These are phyloP conservation scores for Yarrowia divulgata DNA, from an alignment of 805 yeast genomes.

Conservation along the genomic window DNA sequence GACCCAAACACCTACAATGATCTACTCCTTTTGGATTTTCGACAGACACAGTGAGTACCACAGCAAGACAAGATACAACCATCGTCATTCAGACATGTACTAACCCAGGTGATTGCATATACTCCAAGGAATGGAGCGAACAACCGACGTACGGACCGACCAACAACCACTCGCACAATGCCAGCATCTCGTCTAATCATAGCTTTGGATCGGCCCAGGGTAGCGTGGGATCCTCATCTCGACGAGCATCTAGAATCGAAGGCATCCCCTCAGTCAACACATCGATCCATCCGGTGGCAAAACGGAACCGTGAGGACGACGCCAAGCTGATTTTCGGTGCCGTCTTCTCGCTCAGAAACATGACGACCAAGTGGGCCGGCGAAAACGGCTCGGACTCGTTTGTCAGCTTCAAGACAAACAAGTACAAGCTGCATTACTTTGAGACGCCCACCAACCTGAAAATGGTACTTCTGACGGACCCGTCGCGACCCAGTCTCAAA, in stretches of 20 bases:
- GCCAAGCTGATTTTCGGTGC: slow-evolving; percentile 88
- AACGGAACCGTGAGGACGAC: slow-evolving; percentile 58
- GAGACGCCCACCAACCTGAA: slow-evolving; percentile 83
- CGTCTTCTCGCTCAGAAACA: slow-evolving; percentile 76
- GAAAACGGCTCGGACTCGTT: slow-evolving; percentile 49
- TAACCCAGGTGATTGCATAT: slow-evolving; percentile 70
- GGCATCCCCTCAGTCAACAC: slow-evolving; percentile 25
- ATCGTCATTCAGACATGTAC: background rate
- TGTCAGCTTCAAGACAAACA: slow-evolving; percentile 59
- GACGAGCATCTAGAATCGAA: slow-evolving; percentile 32
- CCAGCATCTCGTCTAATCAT: slow-evolving; percentile 31
- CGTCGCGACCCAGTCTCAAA: slow-evolving; percentile 62
- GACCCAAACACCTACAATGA: slow-evolving; percentile 50
- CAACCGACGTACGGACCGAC: slow-evolving; percentile 17
- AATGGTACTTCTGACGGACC: slow-evolving; percentile 77
- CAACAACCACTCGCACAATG: slow-evolving; percentile 14
- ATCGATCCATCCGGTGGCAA: slow-evolving; percentile 12
- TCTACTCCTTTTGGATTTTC: slow-evolving; percentile 87
- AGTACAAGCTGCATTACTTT: slow-evolving; percentile 77
- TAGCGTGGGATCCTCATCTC: background rate
- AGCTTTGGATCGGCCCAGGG: slow-evolving; percentile 28
- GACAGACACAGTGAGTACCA: slow-evolving; percentile 78
- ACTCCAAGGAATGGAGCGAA: slow-evolving; percentile 70
- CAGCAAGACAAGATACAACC: too few species aligned
- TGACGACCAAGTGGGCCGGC: slow-evolving; percentile 64